Percentiles rank a stretch among this genome's conserved stretches.
Conservation (phyloP, 202 grass and related monocot species). For the Carex arenaria region DNA sequence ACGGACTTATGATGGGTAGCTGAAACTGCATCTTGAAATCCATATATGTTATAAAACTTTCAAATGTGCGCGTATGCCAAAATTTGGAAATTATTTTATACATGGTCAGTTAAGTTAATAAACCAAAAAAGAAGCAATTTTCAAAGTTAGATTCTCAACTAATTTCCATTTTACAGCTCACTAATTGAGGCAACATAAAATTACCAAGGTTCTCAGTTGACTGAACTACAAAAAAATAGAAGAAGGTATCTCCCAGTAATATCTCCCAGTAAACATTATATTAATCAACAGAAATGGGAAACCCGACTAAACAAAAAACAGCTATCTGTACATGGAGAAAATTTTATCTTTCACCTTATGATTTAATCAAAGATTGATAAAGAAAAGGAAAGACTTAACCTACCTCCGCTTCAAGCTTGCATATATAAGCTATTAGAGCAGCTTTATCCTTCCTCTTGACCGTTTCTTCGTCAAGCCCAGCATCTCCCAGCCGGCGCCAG, state of each 20-base stretch:
- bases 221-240: neutral
- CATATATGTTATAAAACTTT: neutral
- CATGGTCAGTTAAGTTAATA: neutral
- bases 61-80: neutral
- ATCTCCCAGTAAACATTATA: neutral
- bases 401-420: constrained; percentile 71
- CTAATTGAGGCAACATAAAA: neutral
- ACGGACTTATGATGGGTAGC: neutral
- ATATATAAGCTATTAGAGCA: constrained; percentile 60
- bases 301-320: neutral
- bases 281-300: neutral
- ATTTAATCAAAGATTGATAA: constrained; percentile 6
- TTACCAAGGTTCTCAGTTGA: neutral
- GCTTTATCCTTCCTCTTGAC: constrained; percentile 72
- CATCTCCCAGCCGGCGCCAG: constrained; percentile 69
- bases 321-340: neutral
- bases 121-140: neutral
- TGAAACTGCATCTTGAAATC: neutral
- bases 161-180: neutral
- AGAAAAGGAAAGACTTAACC: neutral
- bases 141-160: neutral
- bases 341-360: neutral
- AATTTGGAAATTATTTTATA: neutral
- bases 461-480: constrained; percentile 79
- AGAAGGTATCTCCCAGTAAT: neutral